phyloP scores from a whole-genome alignment of 2,329 filamentous ascomycete genomes.

The Nemania serpens region DNA sequence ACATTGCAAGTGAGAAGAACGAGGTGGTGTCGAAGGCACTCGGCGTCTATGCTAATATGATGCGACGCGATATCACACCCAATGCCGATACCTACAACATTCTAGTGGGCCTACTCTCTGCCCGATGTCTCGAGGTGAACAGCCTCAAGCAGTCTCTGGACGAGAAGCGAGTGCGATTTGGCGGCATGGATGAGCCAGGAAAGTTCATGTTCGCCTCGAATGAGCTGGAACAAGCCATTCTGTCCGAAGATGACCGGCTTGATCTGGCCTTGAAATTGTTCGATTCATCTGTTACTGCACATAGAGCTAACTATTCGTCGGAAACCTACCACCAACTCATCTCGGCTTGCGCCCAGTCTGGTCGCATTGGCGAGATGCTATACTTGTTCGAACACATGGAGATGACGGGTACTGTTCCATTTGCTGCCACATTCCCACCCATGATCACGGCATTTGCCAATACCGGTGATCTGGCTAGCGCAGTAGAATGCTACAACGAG shows the following conservation, averaged over 20 bases:
- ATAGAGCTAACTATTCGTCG: conserved; percentile 71
- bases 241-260: conserved; percentile 85
- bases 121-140: conserved; percentile 78
- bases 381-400: conserved; percentile 93
- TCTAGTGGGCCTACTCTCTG: conserved; percentile 79
- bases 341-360: conserved; percentile 81
- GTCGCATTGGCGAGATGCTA: conserved; percentile 86
- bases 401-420: conserved; percentile 70
- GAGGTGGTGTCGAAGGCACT: conserved; percentile 89
- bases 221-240: conserved; percentile 83
- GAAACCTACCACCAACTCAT: conserved; percentile 87
- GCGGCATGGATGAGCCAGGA: conserved; percentile 70
- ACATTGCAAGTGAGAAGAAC: conserved; percentile 76
- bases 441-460: conserved; percentile 96
- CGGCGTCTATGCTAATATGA: conserved; percentile 96
- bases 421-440: conserved; percentile 80
- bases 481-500: conserved; percentile 93
- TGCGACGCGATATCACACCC: conserved; percentile 79
- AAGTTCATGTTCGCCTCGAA: conserved; percentile 81
- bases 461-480: conserved; percentile 79
- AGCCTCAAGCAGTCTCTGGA: conserved; percentile 75
- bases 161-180: conserved; percentile 78
- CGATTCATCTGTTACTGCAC: conserved; percentile 69
- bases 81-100: conserved; percentile 88
- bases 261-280: conserved; percentile 86